Base-by-base conservation (phyloP, 164 flowering plant genomes). In the Stephania japonica region DNA sequence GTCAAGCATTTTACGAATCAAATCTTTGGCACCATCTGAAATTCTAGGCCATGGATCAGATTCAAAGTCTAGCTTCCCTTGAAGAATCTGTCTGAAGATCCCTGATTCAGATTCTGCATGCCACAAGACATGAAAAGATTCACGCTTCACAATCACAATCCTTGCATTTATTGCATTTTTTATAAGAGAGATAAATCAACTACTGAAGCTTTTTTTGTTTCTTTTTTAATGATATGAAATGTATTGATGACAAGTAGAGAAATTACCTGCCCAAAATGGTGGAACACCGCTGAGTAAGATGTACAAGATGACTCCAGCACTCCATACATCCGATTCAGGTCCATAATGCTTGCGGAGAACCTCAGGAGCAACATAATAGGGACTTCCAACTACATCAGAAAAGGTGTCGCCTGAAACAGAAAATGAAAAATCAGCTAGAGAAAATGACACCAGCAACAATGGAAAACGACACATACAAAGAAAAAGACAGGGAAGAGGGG, bases 41-140 rank as follows among this genome's bases (percentile, higher is more conserved):
- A 93, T 93, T 71, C 67, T 75, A 10, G 98, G 98, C 98, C 98
- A 93, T 70, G 97, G 97, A 18, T 88, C 96, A 70, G 95, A 90
- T 56, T 79, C 84, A 78, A 93, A 90, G 81, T 93, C 94, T 62
- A 93, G n/a, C 75, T 82, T 80, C 43, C 94, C 97, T 69, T 85
- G 81, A 71, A 91, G 80, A 79, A 93, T 90, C 89, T 90, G 90
- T 82, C 85, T 89, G 84, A 93, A 93, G 80, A 93, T 93, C 70
- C 96, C 97, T 12, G 88, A 68, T 67, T 93, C 98, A 75, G 89
- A 85, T 83, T 93, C 98, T 93, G 86, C 76, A 83, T 44, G 70
- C 3, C 47, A 74, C 47, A 38, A 66, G 53, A 74, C 27, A 70
- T 56, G 14, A 66, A 66, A 53, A 32, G 26, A 68, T 25, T 21